These are phyloP conservation scores for Triticum timopheevii DNA, from an alignment of 176 grass and related monocot genomes.

Conservation along the genomic window DNA sequence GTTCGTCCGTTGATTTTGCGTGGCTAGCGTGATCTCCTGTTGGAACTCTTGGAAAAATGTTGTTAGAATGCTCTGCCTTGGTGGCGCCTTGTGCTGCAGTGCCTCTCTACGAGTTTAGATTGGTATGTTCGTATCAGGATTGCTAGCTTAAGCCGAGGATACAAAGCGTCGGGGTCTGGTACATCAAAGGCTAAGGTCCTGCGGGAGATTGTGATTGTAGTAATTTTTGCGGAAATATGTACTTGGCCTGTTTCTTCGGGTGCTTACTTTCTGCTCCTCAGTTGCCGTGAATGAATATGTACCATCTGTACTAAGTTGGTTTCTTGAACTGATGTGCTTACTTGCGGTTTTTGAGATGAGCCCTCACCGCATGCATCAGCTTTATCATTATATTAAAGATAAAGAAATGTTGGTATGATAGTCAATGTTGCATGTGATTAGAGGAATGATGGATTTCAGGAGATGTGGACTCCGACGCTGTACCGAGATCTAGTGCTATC, in stretches of 20 bases:
- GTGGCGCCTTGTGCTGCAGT: background rate
- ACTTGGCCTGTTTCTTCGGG: background rate
- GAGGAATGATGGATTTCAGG: background rate
- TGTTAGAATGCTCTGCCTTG: conserved; percentile 4
- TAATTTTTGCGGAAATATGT: background rate
- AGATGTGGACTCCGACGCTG: background rate
- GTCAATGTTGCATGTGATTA: background rate
- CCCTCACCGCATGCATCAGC: conserved; percentile 6
- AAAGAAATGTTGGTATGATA: background rate
- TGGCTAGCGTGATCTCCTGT: conserved; percentile 30
- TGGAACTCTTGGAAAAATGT: background rate
- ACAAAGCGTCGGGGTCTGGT: background rate
- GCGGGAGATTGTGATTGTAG: background rate
- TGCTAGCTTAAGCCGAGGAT: conserved; percentile 12
- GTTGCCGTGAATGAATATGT: background rate
- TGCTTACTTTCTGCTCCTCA: conserved; percentile 1
- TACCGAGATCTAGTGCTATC: background rate
- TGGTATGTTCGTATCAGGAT: background rate
- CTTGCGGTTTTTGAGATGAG: background rate
- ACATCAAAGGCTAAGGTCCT: conserved; percentile 7
- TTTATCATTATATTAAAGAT: background rate
- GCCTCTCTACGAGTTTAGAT: conserved; percentile 23
- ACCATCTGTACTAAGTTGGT: background rate
- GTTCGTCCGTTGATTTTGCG: conserved; percentile 18
- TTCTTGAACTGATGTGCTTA: background rate